Evolutionary conservation across 1,284 basidiomycete genomes (phyloP), one percentile per base, ranked within the genome.

Genomic region (Lentinula novae-zelandiae): DNA sequence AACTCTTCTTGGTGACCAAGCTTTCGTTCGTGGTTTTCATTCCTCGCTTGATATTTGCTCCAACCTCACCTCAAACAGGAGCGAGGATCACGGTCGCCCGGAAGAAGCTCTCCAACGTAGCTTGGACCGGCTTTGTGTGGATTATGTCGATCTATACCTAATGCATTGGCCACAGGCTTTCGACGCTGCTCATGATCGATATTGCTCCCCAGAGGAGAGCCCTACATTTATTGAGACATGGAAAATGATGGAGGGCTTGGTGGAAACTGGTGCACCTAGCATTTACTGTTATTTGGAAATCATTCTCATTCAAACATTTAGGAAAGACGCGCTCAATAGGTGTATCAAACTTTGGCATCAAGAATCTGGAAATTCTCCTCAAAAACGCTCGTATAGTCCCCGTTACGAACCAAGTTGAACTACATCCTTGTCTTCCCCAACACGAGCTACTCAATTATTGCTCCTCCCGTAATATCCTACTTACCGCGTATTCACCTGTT

Each of bases 181-280:
- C 10, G 38, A 44, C 27, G 65, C 64, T 63, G 5, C 64, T 49
- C 13, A 53, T 57, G 7, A 53, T 64, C 33, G 9, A 56, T 51
- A 33, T 38, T 38, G 51, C 31, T 10, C 17, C 46, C 68, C 68
- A 5, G 60, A 66, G n/a, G 66, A 68, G 57, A 64, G 60, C 40
- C 68, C 67, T 13, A 68, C 66, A 10, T 63, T 62, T 46, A 64
- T 74, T 62, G 76, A 86, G 59, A 86, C 85, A 0, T 88, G 85
- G 85, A 73, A 71, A 53, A 76, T 80, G 58, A 84, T 87, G 83
- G 85, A 87, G 71, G 78, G 76, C 61, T 66, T 86, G 0, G 70
- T 83, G 15, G 74, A 72, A 17, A 75, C 75, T 20, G 81, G 80
- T 72, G 5, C 44, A 27, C 44, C 17, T 15, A 15, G 13, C 15